Conservation (phyloP, 257 asterid species). For the Nicotiana knightiana region DNA sequence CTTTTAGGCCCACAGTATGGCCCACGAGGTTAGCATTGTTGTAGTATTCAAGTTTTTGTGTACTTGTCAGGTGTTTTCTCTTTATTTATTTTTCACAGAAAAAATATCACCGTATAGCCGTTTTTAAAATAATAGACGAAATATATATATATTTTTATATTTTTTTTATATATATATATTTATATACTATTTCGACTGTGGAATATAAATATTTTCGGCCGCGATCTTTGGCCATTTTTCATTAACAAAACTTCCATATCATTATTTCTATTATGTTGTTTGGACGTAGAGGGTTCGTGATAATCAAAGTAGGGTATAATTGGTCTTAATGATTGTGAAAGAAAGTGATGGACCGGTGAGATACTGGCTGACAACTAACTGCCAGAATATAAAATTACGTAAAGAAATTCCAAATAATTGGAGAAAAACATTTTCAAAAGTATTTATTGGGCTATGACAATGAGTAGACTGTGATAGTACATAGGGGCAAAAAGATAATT, state of each 20-base stretch:
- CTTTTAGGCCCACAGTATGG: neutral
- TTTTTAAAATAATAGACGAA: too few species aligned
- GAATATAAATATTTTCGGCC: too few species aligned
- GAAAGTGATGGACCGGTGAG: neutral
- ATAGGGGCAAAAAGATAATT: neutral
- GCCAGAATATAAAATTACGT: constrained; percentile 6
- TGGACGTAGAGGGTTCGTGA: neutral
- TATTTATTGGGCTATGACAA: constrained; percentile 7
- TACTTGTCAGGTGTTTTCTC: neutral
- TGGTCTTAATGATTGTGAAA: neutral
- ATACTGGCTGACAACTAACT: constrained; percentile 35
- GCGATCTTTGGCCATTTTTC: neutral
- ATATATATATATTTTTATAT: too few species aligned
- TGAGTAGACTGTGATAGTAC: constrained; percentile 12
- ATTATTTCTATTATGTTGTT: neutral
- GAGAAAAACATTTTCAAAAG: constrained; percentile 7
- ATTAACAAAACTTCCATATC: neutral
- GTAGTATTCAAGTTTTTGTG: constrained; percentile 8
- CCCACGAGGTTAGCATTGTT: constrained; percentile 22
- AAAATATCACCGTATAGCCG: too few species aligned
- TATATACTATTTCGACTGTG: too few species aligned
- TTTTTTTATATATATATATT: too few species aligned
- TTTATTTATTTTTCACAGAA: neutral
- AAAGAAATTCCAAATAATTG: neutral
- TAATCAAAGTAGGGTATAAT: neutral